Conservation (phyloP, 306 rosid species). For the Hippophae rhamnoides region DNA sequence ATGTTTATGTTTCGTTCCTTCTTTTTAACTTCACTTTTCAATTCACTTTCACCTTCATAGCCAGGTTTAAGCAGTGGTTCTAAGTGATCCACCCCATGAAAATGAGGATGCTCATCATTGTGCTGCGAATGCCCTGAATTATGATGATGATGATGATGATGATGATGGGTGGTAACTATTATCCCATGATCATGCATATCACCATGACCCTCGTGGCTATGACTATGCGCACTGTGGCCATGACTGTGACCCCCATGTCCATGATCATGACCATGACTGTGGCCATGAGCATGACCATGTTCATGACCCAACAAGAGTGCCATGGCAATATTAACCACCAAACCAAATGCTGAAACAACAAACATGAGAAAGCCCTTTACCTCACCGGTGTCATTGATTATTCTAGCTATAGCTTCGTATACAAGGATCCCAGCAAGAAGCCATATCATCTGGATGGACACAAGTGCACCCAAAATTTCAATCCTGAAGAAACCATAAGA, state of each 20-base stretch:
- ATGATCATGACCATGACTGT: conserved; percentile 17
- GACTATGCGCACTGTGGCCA: conserved; percentile 17
- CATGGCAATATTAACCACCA: conserved; percentile 47
- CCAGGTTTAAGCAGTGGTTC: conserved; percentile 29
- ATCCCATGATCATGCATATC: conserved; percentile 23
- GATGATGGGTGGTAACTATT: conserved; percentile 24
- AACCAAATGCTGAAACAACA: conserved; percentile 45
- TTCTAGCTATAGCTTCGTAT: conserved; percentile 44
- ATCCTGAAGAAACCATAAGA: conserved; percentile 56
- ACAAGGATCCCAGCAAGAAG: conserved; percentile 61
- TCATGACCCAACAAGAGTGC: conserved; percentile 46
- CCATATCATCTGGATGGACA: conserved; percentile 63
- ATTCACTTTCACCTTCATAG: conserved; percentile 17
- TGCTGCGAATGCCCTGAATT: background rate
- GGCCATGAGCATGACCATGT: conserved; percentile 30
- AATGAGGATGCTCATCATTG: conserved; percentile 21
- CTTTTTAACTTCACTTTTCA: conserved; percentile 5
- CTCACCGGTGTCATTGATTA: conserved; percentile 37
- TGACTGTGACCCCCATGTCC: conserved; percentile 24
- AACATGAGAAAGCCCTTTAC: conserved; percentile 53
- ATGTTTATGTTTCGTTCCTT: conserved; percentile 34
- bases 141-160: conserved; percentile 10
- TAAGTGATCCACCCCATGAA: conserved; percentile 3
- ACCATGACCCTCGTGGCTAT: conserved; percentile 21
- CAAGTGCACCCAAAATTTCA: conserved; percentile 52